Base-by-base conservation (phyloP, 768 basidiomycete genomes). In the Grammothele lineata region DNA sequence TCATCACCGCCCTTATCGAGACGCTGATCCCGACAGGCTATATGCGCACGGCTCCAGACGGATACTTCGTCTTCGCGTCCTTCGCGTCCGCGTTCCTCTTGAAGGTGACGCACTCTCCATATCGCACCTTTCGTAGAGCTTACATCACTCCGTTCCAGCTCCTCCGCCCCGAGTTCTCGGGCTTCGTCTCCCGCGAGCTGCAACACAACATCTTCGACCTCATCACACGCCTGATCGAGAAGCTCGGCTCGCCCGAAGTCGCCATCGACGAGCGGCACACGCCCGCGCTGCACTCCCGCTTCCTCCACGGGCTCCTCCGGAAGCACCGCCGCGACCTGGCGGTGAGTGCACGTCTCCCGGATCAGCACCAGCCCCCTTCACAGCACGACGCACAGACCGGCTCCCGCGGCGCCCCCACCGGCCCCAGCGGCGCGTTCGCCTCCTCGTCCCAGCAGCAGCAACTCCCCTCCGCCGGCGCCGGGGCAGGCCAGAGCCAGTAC, bases 41-140 rank as follows among this genome's bases (percentile, higher is more conserved):
- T 60, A 81, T 90, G 79, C 77, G 84, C 37, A 88, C 77, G 57
- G 78, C 87, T 1, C 85, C 88, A 0, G 88, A 91, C 62, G 86
- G 87, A 3, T 81, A 87, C 59, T 89, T 89, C 52, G 74, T 90
- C 25, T 90, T 89, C 57, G 77, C 83, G 2, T 78, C 85, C 1
- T 91, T 91, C 59, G 87, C 88, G 0, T 87, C 85, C 21, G 88
- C 87, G 0, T 91, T 90, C 68, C 68, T 91, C 43, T 76, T 90
- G 53, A 90, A 89, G 75, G 85, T 85, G 40, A 9, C 68, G 62
- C 37, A 3, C 10, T 9, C 15, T 5, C 19, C 26, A n/a, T 26
- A 19, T 5, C 12, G 7, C 27, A 7, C 27, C 8, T 7, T 7
- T 30, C 27, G 7, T 30, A 3, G 15, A 8, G n/a, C 23, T 47